phyloP scores from a whole-genome alignment of 2,329 filamentous ascomycete genomes.

The Phialemonium atrogriseum region DNA sequence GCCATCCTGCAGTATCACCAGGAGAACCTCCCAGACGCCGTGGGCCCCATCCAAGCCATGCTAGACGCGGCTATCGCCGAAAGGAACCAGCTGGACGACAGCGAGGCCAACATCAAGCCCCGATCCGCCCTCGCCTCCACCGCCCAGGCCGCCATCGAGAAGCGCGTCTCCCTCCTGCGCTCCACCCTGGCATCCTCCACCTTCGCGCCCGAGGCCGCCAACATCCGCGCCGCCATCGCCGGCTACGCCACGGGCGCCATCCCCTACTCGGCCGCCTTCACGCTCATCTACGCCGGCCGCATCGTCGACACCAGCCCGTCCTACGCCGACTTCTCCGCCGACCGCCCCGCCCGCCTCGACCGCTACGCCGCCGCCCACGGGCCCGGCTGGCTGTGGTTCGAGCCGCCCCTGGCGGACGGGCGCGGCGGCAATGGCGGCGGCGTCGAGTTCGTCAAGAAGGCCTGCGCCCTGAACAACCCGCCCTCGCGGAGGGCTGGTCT shows the following conservation, averaged over 20 bases:
- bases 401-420: conserved; percentile 27
- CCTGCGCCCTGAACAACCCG: conserved; percentile 16
- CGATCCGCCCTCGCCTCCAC: conserved; percentile 16
- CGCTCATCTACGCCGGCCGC: conserved; percentile 32
- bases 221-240: conserved; percentile 32
- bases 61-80: conserved; percentile 10
- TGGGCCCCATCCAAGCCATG: conserved; percentile 10
- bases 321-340: conserved; percentile 27
- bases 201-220: conserved; percentile 27
- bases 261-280: conserved; percentile 27
- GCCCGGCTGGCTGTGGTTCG: conserved; percentile 36
- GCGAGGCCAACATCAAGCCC: conserved; percentile 16
- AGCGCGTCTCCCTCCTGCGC: conserved; percentile 23
- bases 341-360: conserved; percentile 29
- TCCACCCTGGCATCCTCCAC: conserved; percentile 20
- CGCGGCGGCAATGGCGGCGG: conserved; percentile 10
- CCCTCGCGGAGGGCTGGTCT: conserved; percentile 14
- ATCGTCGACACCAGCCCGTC: conserved; percentile 30
- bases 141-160: conserved; percentile 18
- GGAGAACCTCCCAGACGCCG: no score
- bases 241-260: conserved; percentile 32
- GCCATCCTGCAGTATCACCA: conserved; percentile 10
- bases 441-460: conserved; percentile 20
- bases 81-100: conserved; percentile 21
- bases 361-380: conserved; percentile 26